A percentile compares a stretch with the other conserved stretches of the same genome.
Evolutionary conservation across 495 filamentous ascomycete species (phyloP).

Genomic region (Thozetella sp.): DNA sequence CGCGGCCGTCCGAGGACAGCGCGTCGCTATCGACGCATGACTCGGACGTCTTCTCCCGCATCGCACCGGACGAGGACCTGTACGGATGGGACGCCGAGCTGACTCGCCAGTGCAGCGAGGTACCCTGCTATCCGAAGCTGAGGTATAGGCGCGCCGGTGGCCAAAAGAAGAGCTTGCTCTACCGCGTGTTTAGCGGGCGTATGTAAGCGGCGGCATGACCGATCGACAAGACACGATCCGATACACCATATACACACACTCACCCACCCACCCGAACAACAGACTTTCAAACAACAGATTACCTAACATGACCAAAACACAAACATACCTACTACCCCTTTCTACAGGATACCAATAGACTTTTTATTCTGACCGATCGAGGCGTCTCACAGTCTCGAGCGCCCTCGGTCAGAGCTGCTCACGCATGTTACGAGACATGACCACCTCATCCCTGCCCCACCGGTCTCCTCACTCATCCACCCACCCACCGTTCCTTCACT

Average conservation of each 20-base stretch:
- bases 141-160: constrained; percentile 26
- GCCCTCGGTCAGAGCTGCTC: not conserved
- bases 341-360: too few relatives aligned
- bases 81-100: constrained; percentile 54
- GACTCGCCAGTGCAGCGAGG: constrained; percentile 23
- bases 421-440: constrained; percentile 1
- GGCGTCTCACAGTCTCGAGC: too few relatives aligned
- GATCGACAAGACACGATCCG: too few relatives aligned
- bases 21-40: constrained; percentile 19
- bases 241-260: not conserved
- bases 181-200: constrained; percentile 39
- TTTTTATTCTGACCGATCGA: too few relatives aligned
- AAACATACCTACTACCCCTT: too few relatives aligned
- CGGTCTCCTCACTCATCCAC: too few relatives aligned
- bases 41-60: constrained; percentile 14
- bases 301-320: too few relatives aligned
- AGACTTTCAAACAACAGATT: not conserved
- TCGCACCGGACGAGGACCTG: constrained; percentile 31
- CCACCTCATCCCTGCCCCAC: too few relatives aligned
- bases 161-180: constrained; percentile 37
- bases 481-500: too few relatives aligned
- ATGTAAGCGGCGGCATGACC: not conserved
- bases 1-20: not conserved
- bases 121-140: constrained; percentile 8
- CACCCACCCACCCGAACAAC: not conserved